These are phyloP conservation scores for Eremomyces bilateralis DNA, from an alignment of 495 filamentous ascomycete species.

Conservation along the genomic window DNA sequence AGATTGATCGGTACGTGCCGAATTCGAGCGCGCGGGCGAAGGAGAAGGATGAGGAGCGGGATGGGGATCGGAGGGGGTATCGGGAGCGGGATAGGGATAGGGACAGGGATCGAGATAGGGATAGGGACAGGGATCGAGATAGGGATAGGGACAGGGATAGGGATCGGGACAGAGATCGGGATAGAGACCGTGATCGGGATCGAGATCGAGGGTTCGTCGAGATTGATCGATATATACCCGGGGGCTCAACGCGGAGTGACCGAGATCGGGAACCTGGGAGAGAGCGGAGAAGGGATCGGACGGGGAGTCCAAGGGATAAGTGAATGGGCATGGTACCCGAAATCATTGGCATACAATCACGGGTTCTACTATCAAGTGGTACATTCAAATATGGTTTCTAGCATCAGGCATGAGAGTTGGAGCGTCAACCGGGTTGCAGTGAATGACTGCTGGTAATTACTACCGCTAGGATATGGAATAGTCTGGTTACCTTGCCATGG, in stretches of 20 bases:
- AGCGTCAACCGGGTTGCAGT: too few relatives aligned
- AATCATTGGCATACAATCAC: too few relatives aligned
- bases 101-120: conserved; percentile 4
- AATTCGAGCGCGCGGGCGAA: conserved; percentile 1
- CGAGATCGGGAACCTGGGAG: background rate
- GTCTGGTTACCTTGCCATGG: too few relatives aligned
- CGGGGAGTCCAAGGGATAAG: too few relatives aligned
- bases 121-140: conserved; percentile 7
- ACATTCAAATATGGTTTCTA: too few relatives aligned
- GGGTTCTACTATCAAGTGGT: too few relatives aligned
- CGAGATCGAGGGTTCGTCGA: conserved; percentile 6
- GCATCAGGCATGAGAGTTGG: too few relatives aligned
- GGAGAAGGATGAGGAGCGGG: background rate
- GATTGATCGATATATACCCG: conserved; percentile 18
- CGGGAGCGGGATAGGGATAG: background rate
- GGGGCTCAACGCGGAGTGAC: conserved; percentile 1
- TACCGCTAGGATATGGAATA: too few relatives aligned
- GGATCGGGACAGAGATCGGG: conserved; percentile 2
- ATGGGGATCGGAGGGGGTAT: background rate
- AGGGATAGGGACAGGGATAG: conserved; percentile 5
- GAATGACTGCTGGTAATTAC: too few relatives aligned
- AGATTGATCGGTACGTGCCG: conserved; percentile 5
- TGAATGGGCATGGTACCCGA: too few relatives aligned
- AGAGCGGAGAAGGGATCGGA: too few relatives aligned
- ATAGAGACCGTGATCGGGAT: conserved; percentile 2